Evolutionary conservation across 176 grass and related monocot genomes (phyloP).

Genomic region (Aegilops umbellulata): DNA sequence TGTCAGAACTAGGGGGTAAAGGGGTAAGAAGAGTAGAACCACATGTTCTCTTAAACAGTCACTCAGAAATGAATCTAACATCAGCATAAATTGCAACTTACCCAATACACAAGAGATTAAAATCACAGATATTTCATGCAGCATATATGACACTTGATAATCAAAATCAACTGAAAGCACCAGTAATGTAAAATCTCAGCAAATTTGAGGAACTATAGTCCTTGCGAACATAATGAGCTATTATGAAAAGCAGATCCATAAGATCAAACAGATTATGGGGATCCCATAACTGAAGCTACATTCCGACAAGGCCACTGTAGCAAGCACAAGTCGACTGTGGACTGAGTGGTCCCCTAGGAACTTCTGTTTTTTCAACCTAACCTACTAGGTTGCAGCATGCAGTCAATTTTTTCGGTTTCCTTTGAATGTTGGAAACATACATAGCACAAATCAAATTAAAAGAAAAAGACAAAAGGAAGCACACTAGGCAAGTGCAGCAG

Average conservation of each 20-base stretch:
- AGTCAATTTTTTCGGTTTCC: neutral
- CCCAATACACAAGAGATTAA: neutral
- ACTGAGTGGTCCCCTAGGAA: neutral
- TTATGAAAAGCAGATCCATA: neutral
- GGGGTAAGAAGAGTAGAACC: neutral
- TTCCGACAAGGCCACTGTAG: neutral
- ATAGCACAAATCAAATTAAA: no score
- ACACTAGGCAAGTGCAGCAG: no score
- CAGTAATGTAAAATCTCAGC: neutral
- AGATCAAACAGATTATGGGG: neutral
- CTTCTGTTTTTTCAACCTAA: neutral
- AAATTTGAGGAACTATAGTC: neutral
- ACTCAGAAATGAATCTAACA: neutral
- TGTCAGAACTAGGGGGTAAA: neutral
- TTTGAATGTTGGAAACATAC: neutral
- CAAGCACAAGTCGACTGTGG: neutral
- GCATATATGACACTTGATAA: neutral
- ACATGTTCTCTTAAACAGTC: neutral
- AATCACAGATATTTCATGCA: neutral
- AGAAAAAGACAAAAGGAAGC: no score
- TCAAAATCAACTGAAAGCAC: constrained; percentile 1
- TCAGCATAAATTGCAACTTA: neutral
- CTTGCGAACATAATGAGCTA: neutral
- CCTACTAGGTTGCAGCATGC: neutral
- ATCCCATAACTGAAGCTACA: neutral